These are phyloP conservation scores for Phytophthora meadii DNA, from an alignment of 352 stramenopile genomes.

Conservation along the genomic window DNA sequence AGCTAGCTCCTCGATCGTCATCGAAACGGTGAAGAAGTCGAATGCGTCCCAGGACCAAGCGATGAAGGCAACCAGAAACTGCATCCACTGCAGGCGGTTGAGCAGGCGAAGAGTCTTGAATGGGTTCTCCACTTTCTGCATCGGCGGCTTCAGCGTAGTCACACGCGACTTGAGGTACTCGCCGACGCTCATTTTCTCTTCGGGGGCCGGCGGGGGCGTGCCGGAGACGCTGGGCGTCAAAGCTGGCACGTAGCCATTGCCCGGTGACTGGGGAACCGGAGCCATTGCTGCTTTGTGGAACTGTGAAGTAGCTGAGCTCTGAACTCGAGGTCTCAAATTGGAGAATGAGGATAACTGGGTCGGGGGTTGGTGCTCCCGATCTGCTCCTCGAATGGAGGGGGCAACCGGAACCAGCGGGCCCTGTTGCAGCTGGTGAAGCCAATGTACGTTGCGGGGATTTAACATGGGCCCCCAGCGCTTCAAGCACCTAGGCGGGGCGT, in stretches of 20 bases:
- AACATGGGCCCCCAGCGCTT: conserved; percentile 19
- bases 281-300: conserved; percentile 12
- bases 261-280: conserved; percentile 22
- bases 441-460: conserved; percentile 19
- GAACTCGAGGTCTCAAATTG: conserved; percentile 26
- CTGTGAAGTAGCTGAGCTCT: conserved; percentile 10
- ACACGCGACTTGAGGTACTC: conserved; percentile 45
- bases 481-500: conserved; percentile 27
- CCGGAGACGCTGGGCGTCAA: conserved; percentile 27
- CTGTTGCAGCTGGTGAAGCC: conserved; percentile 13
- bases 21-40: conserved; percentile 64
- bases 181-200: conserved; percentile 33
- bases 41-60: conserved; percentile 60
- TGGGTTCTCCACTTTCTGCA: conserved; percentile 34
- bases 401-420: not conserved
- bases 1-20: conserved; percentile 54
- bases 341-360: conserved; percentile 21
- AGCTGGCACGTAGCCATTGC: conserved; percentile 34
- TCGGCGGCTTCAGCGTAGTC: conserved; percentile 48
- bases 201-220: conserved; percentile 2
- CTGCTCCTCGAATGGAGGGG: not conserved
- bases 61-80: conserved; percentile 46
- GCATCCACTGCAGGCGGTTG: conserved; percentile 42
- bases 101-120: conserved; percentile 35
- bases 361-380: not conserved